Percentiles rank a stretch among this genome's conserved stretches.
Evolutionary conservation across 768 basidiomycete genomes (phyloP).

Genomic region (Filobasidium wieringae): DNA sequence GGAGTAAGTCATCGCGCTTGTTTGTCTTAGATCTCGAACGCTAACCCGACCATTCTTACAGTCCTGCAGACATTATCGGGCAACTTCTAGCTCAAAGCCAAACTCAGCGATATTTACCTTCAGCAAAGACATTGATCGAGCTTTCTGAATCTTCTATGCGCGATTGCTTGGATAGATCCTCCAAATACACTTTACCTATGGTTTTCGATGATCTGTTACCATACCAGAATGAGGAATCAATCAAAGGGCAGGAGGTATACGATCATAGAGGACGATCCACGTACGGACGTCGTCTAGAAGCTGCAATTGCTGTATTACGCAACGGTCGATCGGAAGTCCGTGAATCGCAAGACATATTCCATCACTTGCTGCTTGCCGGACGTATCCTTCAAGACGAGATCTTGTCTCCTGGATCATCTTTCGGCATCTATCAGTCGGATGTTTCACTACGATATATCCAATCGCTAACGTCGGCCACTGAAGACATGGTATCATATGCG

Average conservation of each 20-base stretch:
- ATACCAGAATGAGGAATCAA: conserved; percentile 5
- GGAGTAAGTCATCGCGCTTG: neutral
- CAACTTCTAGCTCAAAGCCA: neutral
- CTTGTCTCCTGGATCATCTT: conserved; percentile 42
- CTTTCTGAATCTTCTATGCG: neutral
- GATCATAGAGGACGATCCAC: conserved; percentile 49
- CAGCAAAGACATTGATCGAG: neutral
- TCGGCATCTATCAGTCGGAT: conserved; percentile 44
- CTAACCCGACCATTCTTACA: neutral
- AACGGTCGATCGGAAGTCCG: conserved; percentile 54
- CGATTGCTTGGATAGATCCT: neutral
- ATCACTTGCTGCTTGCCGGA: conserved; percentile 55
- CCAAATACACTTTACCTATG: neutral
- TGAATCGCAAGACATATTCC: conserved; percentile 54
- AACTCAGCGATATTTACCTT: neutral
- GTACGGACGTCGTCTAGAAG: conserved; percentile 54
- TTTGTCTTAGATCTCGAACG: neutral
- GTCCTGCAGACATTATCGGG: neutral
- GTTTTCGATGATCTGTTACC: conserved; percentile 23
- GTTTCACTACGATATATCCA: conserved; percentile 36
- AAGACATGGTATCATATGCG: conserved; percentile 46
- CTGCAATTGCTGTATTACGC: conserved; percentile 49
- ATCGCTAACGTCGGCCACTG: neutral
- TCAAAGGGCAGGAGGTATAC: conserved; percentile 14
- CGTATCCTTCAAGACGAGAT: conserved; percentile 55